phyloP scores from a whole-genome alignment of 2,329 filamentous ascomycete genomes.

The Albifimbria verrucaria region DNA sequence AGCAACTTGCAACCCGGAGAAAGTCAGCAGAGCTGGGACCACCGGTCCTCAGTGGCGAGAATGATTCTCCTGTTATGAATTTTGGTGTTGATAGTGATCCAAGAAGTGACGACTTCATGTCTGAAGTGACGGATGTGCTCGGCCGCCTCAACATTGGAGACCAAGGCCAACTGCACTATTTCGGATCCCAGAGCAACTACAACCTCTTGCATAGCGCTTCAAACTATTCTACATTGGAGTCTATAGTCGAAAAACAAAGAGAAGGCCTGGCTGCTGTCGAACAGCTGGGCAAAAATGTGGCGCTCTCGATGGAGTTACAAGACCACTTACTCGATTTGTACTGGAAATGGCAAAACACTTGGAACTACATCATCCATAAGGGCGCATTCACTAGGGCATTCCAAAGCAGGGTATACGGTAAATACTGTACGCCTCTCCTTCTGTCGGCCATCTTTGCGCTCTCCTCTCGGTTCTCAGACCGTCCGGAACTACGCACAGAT shows the following conservation, averaged over 20 bases:
- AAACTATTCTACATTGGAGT: constrained; percentile 1
- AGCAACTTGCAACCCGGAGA: constrained; percentile 7
- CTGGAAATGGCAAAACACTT: constrained; percentile 23
- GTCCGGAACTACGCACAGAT: constrained; percentile 13
- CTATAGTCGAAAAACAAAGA: not conserved
- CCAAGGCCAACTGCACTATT: constrained; percentile 20
- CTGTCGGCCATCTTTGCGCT: constrained; percentile 18
- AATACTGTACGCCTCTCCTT: constrained; percentile 17
- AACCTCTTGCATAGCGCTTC: constrained; percentile 9
- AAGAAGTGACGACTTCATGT: constrained; percentile 7
- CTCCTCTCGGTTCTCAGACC: constrained; percentile 18
- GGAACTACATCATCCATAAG: constrained; percentile 21
- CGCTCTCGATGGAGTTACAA: constrained; percentile 15
- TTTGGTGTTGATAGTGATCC: constrained; percentile 2
- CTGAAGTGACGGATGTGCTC: constrained; percentile 12
- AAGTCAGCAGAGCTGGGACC: not conserved
- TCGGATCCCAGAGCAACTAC: constrained; percentile 19
- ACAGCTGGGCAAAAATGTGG: constrained; percentile 8
- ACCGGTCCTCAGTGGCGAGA: not conserved
- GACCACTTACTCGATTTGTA: constrained; percentile 21
- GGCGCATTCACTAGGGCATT: constrained; percentile 13
- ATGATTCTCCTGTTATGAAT: not conserved
- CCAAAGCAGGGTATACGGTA: constrained; percentile 7
- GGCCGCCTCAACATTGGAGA: constrained; percentile 11
- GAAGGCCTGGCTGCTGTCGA: constrained; percentile 6